Base-by-base conservation (phyloP, 2,329 filamentous ascomycete genomes). In the Penicillium sp. region DNA sequence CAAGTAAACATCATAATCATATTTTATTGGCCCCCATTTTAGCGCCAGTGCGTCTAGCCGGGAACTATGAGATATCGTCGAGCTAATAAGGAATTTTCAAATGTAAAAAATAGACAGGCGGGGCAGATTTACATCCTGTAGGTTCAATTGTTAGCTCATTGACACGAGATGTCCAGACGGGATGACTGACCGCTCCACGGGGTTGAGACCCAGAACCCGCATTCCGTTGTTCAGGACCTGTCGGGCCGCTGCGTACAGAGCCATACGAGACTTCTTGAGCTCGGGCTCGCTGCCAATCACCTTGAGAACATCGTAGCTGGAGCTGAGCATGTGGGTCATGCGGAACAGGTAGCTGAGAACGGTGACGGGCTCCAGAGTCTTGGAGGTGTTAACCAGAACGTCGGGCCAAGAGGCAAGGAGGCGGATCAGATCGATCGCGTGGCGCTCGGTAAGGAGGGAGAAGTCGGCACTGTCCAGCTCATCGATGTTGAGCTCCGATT, bases 321-420 rank as follows among this genome's bases (percentile, higher is more conserved):
- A 86, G 72, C 83, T 86, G 58, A 89, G 75, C 66, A 83, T 79
- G 75, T 89, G 87, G 17, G 85, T 84, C 84, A 89, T 87, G 77
- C 86, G 86, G 81, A 89, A 89, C 49, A 91, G 77, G 70, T 90
- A 91, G 1, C 83, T 86, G 30, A 90, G 78, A n/a, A 90, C 83
- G 0, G 86, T 88, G 2, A 86, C 83, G 0, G 88, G 88, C 69
- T 91, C 89, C n/a, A 88, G 83, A 0, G 86, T 89, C 78, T 86
- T 89, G 73, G 85, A 79, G 0, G 88, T 88, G 62, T 88, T 86
- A 63, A 85, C 70, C 42, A 89, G 83, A 1, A 88, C 84, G 61
- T 91, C 89, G 0, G 88, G 88, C 79, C 87, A 91, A 60, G 87
- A 84, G 0, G 87, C 81, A 50, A 91, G 78, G 56, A 86, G 78